Evolutionary conservation across 768 basidiomycete genomes (phyloP).

Genomic region (Xanthoconium stramineum): DNA sequence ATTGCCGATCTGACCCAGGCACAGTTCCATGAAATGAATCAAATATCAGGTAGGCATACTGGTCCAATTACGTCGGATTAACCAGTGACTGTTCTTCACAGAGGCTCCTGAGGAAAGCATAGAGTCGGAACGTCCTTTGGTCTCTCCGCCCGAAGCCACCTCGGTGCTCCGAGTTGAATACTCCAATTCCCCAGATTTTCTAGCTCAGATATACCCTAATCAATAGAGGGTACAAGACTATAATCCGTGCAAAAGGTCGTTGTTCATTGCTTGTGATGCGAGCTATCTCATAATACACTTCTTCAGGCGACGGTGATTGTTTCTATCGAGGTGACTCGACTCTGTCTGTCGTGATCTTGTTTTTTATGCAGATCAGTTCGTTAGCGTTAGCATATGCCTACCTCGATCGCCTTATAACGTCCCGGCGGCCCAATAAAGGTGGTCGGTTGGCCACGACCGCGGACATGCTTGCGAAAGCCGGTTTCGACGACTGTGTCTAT

Average conservation of each 20-base stretch:
- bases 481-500: slow-evolving; percentile 65
- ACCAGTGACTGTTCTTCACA: slow-evolving; percentile 13
- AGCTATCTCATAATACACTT: neutral
- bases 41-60: slow-evolving; percentile 31
- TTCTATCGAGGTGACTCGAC: slow-evolving; percentile 77
- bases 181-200: slow-evolving; percentile 53
- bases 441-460: slow-evolving; percentile 48
- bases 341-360: neutral
- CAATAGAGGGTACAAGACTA: slow-evolving; percentile 55
- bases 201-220: slow-evolving; percentile 71
- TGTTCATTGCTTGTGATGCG: neutral
- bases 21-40: slow-evolving; percentile 40
- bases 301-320: slow-evolving; percentile 81
- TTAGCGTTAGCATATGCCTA: slow-evolving; percentile 82
- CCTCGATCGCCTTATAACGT: slow-evolving; percentile 62
- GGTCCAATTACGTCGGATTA: neutral
- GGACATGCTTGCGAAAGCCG: slow-evolving; percentile 51
- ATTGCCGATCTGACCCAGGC: slow-evolving; percentile 30
- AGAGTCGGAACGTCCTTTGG: slow-evolving; percentile 44
- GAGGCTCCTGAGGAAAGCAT: slow-evolving; percentile 41
- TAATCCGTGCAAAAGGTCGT: slow-evolving; percentile 73
- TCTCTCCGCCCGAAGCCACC: slow-evolving; percentile 53
- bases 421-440: slow-evolving; percentile 44
- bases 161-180: slow-evolving; percentile 63
- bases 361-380: slow-evolving; percentile 18